Base-by-base conservation (phyloP, 768 basidiomycete species). In the Leccinum variicolor region DNA sequence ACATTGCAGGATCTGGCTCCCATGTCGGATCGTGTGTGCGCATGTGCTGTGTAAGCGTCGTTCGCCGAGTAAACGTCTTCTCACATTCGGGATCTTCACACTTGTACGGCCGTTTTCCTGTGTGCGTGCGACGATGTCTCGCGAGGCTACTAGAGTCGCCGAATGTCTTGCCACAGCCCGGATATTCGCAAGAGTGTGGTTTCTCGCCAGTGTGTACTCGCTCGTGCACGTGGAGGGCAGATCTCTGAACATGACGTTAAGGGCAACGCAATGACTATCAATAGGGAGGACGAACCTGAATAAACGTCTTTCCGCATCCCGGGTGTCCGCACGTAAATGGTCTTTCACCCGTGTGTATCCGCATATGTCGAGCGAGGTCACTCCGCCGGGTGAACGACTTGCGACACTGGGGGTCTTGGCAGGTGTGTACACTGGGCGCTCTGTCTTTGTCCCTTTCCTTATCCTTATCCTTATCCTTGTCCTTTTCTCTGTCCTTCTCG, bases 151-250 rank as follows among this genome's bases (percentile, higher is more conserved):
- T 93, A 4, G 93, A 95, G 69, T 96, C 93, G 49, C 90, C 86
- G 74, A 95, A 96, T 1, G 89, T 90, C 76, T 90, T 92, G 50
- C 81, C 83, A 72, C 93, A 96, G 8, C 84, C 89, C 3, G 89
- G 89, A 70, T 93, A 92, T 76, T 92, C 90, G 75, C 94, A 96
- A 50, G 79, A 83, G 70, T 96, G 94, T 10, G 94, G 94, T 65
- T 92, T 91, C 75, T 96, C 94, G 39, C 94, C 94, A 5, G 94
- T 94, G 69, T 96, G 94, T 3, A 93, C 91, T 19, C 94, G 86
- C 52, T 81, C 78, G 70, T 96, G 94, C 2, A 96, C 93, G 59
- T 91, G 90, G 56, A 96, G 77, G 26, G 93, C 93, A 19, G 92
- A 94, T 54, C 91, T 85, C 90, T 96, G 71, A 49, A 59, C 61